Evolutionary conservation across 768 basidiomycete genomes (phyloP).

Genomic region (Hydnomerulius pinastri): DNA sequence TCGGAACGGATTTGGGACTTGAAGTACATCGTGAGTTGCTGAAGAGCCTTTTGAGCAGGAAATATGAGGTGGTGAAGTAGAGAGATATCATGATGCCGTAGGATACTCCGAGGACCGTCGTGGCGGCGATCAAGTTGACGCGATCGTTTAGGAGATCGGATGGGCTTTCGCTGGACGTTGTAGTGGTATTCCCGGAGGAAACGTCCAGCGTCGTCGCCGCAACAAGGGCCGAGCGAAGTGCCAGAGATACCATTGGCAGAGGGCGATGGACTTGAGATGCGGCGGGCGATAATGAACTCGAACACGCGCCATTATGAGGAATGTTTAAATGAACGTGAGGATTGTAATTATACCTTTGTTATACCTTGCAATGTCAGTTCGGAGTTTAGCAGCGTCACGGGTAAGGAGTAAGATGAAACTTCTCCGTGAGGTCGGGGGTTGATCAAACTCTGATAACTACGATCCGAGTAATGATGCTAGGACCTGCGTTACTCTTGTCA

Average conservation of each 20-base stretch:
- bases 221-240: constrained; percentile 7
- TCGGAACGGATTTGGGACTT: constrained; percentile 6
- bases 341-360: constrained; percentile 10
- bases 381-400: constrained; percentile 12
- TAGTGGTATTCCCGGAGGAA: constrained; percentile 10
- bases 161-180: constrained; percentile 4
- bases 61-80: constrained; percentile 19
- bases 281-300: constrained; percentile 13
- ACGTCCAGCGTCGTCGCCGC: constrained; percentile 7
- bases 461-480: constrained; percentile 11
- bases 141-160: constrained; percentile 20
- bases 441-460: constrained; percentile 24
- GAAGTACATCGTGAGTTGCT: constrained; percentile 5
- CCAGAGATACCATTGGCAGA: constrained; percentile 6
- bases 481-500: background rate
- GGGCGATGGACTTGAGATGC: constrained; percentile 2
- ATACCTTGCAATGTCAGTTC: constrained; percentile 5
- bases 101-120: constrained; percentile 22
- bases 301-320: constrained; percentile 16
- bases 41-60: constrained; percentile 22
- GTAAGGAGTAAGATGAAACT: background rate
- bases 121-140: constrained; percentile 25
- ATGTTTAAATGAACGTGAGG: constrained; percentile 27
- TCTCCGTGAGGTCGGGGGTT: constrained; percentile 7
- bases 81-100: constrained; percentile 23